Evolutionary conservation across 495 filamentous ascomycete species (phyloP), one percentile per base, ranked within the genome.

Genomic region (Podospora pseudoanserina): DNA sequence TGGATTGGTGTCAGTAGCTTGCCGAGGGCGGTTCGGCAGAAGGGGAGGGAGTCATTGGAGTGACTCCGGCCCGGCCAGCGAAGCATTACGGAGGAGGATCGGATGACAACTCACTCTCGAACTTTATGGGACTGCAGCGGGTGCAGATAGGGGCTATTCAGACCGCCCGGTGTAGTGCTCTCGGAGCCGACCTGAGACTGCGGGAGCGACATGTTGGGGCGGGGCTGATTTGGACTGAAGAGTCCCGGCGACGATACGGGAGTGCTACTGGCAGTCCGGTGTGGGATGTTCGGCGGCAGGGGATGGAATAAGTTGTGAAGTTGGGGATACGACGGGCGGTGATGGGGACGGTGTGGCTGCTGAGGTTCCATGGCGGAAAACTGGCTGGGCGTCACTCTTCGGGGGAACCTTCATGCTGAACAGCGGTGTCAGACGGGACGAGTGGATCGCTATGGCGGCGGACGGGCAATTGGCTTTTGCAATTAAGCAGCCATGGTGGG

Each of bases 171-270:
- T 70, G 73, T 87, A 74, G 72, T 86, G 79, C 49, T 81, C 79
- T 71, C 80, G 80, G 71, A 85, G 70, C 49, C 80, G 71, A 76
- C 71, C 56, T 80, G 77, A n/a, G 67, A 64, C 32, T 69, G 59
- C 27, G 69, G 73, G 58, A 79, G 75, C 59, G 64, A 69, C 73
- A 77, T 78, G 78, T 74, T 75, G 49, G 64, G 76, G 74, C 72
- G 85, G 76, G 67, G 75, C 70, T 65, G 80, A 68, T 75, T 76
- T 60, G 86, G 84, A 69, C 81, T 86, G 75, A 90, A 91, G 11
- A 92, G 83, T 5, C 89, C 88, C 1, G 89, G 89, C 67, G 88
- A 90, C 54, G 88, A 88, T 13, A 87, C 74, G 15, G 89, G 89
- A 1, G 89, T 92, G 74, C 89, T 91, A 60, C 81, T 87, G 39